phyloP scores from a whole-genome alignment of 208 protist species.

The Trypanosoma platydactyli region DNA sequence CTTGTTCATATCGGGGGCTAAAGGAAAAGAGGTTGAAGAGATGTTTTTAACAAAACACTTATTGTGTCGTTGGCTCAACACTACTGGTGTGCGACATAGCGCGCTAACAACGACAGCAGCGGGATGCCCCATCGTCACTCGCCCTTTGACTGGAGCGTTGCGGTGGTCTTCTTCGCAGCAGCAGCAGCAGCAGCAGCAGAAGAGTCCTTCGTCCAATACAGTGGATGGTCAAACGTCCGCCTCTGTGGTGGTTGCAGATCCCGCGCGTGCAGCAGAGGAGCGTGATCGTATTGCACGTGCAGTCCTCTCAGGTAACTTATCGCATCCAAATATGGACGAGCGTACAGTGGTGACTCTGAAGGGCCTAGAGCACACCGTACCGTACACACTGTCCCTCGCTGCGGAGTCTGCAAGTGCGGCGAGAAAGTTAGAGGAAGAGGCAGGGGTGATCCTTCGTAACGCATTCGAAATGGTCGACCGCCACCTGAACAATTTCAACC shows the following conservation, averaged over 20 bases:
- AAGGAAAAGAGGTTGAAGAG: no score
- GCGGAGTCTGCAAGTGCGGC: not conserved
- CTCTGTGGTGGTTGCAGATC: conserved; percentile 59
- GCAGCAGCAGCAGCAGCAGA: conserved; percentile 1
- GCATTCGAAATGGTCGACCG: conserved; percentile 60
- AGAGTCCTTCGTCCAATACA: conserved; percentile 12
- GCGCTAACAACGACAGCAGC: not conserved
- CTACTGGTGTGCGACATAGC: not conserved
- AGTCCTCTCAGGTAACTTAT: conserved; percentile 56
- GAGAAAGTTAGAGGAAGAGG: conserved; percentile 9
- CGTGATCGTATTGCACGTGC: conserved; percentile 63
- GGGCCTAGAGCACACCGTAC: conserved; percentile 71
- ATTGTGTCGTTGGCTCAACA: not conserved
- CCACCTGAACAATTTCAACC: conserved; percentile 48
- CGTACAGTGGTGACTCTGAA: conserved; percentile 38
- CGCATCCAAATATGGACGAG: conserved; percentile 26
- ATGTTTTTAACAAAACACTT: no score
- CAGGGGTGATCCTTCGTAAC: conserved; percentile 36
- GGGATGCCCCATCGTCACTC: not conserved
- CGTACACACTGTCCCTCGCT: conserved; percentile 53
- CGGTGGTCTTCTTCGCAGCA: not conserved
- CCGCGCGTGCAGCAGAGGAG: conserved; percentile 49
- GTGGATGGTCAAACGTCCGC: conserved; percentile 48
- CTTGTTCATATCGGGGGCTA: no score
- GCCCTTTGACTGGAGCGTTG: not conserved